Evolutionary conservation across 192 early-diverging fungal species (phyloP).

Genomic region (Neocallimastix lanati): DNA sequence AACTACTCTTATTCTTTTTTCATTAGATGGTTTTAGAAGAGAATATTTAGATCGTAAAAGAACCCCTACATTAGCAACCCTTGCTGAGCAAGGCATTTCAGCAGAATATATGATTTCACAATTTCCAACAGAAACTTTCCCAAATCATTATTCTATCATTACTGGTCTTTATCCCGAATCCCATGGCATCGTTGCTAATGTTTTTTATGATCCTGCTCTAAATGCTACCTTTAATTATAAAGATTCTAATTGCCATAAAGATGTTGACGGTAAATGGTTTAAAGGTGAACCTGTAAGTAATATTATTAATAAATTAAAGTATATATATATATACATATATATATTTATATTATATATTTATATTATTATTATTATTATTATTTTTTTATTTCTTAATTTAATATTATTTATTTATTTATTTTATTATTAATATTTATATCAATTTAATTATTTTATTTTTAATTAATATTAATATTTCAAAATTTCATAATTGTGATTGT

Average conservation of each 20-base stretch:
- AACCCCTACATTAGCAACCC: not conserved
- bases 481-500: too few relatives aligned
- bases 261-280: conserved; percentile 46
- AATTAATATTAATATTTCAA: too few relatives aligned
- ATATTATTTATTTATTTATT: too few relatives aligned
- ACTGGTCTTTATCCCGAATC: conserved; percentile 81
- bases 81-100: conserved; percentile 13
- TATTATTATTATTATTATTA: too few relatives aligned
- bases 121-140: conserved; percentile 37
- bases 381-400: too few relatives aligned
- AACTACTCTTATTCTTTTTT: conserved; percentile 48
- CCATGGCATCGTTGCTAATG: conserved; percentile 65
- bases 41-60: conserved; percentile 55
- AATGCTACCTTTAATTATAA: conserved; percentile 64
- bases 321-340: too few relatives aligned
- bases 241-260: conserved; percentile 14
- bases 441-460: too few relatives aligned
- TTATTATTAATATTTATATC: too few relatives aligned
- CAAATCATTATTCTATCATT: conserved; percentile 80
- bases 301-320: not conserved
- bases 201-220: not conserved
- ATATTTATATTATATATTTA: too few relatives aligned
- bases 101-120: conserved; percentile 16
- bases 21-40: conserved; percentile 69
- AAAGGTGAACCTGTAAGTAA: conserved; percentile 58